Base-by-base conservation (phyloP, 352 stramenopile species). In the Phytopythium oedochilum region DNA sequence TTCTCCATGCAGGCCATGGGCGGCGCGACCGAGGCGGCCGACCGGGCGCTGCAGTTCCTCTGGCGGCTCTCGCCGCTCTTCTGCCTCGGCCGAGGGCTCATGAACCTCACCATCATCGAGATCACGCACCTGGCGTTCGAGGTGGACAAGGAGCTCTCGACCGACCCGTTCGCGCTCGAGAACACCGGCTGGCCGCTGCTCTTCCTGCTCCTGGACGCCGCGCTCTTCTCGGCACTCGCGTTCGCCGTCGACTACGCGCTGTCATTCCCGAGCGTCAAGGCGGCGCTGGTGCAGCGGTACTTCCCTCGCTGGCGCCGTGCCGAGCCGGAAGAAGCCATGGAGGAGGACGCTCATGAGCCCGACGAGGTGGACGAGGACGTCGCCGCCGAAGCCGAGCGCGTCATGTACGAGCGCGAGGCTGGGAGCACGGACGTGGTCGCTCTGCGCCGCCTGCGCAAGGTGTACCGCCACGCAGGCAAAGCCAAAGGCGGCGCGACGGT, bases 51-150 rank as follows among this genome's bases (percentile, higher is more conserved):
- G 7, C 64, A 81, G 18, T 92, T 89, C 54, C 59, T 95, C 31
- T 96, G 71, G 70, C 66, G 79, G 0, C 62, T 94, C 0, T 93
- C 86, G 7, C 84, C 76, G 18, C 64, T 83, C 5, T 87, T 85
- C 35, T 70, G 72, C 36, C 68, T 84, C n/a, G 76, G 76, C 6
- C 64, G 84, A 29, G 71, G 70, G 4, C 58, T 87, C 22, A 34
- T 83, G 15, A 70, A 66, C 20, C 43, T 83, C 42, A 62, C 72
- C 18, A 39, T 77, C 20, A 71, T 79, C 45, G 70, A 83, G 20
- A 44, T 77, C 14, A 63, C 39, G 3, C 65, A 55, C 46, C 55
- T 46, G 47, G 52, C 38, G 35, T 61, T 57, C 18, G 63, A 78
- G 22, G 70, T 73, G 14, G 45, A 57, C 7, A 68, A 78, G 53